A percentile compares a stretch with the other conserved stretches of the same genome.
These are phyloP conservation scores for Ganoderma leucocontextum DNA, from an alignment of 1,284 basidiomycete species.

Conservation along the genomic window DNA sequence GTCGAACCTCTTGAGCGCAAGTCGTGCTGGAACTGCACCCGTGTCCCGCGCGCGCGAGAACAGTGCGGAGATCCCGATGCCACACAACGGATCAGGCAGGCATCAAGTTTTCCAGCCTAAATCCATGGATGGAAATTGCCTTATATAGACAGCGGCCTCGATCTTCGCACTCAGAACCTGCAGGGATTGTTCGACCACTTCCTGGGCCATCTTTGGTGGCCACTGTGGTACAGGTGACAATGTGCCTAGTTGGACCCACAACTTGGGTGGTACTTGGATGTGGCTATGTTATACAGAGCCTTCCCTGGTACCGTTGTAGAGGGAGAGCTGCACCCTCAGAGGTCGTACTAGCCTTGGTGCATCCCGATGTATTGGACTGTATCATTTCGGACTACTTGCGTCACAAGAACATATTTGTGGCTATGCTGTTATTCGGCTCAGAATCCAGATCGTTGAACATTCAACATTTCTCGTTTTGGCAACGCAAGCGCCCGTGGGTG, in stretches of 20 bases:
- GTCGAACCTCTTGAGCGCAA: neutral
- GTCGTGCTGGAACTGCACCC: constrained; percentile 9
- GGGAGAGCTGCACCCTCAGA: neutral
- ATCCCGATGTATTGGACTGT: neutral
- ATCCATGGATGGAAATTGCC: constrained; percentile 10
- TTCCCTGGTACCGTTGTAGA: neutral
- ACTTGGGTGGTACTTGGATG: neutral
- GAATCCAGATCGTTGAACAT: neutral
- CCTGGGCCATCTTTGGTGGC: neutral
- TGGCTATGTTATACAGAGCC: neutral
- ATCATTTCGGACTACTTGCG: neutral
- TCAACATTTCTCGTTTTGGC: neutral
- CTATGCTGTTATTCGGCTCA: neutral
- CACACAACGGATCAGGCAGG: constrained; percentile 13
- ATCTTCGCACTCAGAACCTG: neutral
- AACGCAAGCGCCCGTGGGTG: neutral
- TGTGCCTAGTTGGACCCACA: neutral
- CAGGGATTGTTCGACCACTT: neutral
- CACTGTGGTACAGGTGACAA: neutral
- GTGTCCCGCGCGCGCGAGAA: constrained; percentile 15
- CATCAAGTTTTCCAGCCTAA: constrained; percentile 8
- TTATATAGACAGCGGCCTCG: neutral
- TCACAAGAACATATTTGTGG: neutral
- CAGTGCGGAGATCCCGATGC: constrained; percentile 13
- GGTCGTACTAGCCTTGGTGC: neutral